Conservation (phyloP, 768 basidiomycete genomes). For the Rhizopogon rudus region DNA sequence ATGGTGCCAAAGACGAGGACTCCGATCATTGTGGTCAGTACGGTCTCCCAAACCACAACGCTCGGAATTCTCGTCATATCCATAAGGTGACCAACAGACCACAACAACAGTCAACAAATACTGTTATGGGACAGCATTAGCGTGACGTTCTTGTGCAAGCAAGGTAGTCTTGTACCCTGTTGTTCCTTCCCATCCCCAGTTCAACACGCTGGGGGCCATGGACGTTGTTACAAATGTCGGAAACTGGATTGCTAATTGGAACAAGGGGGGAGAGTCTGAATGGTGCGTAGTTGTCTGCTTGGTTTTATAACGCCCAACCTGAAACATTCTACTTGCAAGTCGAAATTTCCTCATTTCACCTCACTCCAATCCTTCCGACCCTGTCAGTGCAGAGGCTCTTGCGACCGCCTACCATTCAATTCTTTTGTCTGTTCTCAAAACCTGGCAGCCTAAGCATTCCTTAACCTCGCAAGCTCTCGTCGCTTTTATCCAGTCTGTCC, state of each 20-base stretch:
- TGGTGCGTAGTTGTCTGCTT: slow-evolving; percentile 39
- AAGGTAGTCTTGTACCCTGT: slow-evolving; percentile 8
- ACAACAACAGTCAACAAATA: slow-evolving; percentile 20
- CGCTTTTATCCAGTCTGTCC: slow-evolving; percentile 59
- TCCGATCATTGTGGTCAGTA: no score
- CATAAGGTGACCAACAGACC: slow-evolving; percentile 14
- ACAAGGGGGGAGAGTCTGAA: slow-evolving; percentile 53
- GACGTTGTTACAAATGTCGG: slow-evolving; percentile 54
- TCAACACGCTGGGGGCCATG: slow-evolving; percentile 34
- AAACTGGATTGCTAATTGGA: slow-evolving; percentile 49
- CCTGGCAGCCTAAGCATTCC: slow-evolving; percentile 45
- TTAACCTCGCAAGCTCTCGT: slow-evolving; percentile 50
- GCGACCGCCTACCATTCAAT: slow-evolving; percentile 69
- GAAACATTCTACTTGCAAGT: slow-evolving; percentile 32
- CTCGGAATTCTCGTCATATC: no score
- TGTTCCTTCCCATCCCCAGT: slow-evolving; percentile 10
- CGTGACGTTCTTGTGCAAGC: slow-evolving; percentile 8
- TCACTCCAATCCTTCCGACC: slow-evolving; percentile 55
- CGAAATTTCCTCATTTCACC: slow-evolving; percentile 55
- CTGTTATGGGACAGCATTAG: slow-evolving; percentile 9
- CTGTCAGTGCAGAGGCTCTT: slow-evolving; percentile 48
- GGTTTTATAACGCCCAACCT: slow-evolving; percentile 14
- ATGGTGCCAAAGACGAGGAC: no score
- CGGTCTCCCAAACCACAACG: no score
- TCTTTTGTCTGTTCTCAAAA: slow-evolving; percentile 50